A percentile compares a stretch with the other conserved stretches of the same genome.
phyloP scores from a whole-genome alignment of 176 grass and related monocot species.

The Lolium perenne region DNA sequence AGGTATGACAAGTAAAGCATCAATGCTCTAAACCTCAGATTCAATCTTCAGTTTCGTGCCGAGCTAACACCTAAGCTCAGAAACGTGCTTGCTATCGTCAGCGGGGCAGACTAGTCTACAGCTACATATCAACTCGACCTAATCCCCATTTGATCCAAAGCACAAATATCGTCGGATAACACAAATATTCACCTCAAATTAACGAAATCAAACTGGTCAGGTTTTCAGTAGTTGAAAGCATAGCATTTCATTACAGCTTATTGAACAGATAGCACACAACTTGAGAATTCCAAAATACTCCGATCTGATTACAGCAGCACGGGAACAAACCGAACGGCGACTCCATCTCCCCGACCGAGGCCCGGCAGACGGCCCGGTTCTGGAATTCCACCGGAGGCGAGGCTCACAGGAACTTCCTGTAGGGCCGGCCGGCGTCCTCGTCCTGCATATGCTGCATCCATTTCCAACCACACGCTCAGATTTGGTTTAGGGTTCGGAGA shows the following conservation, averaged over 20 bases:
- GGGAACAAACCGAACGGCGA: constrained; percentile 48
- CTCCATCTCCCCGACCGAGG: constrained; percentile 23
- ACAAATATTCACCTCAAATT: constrained; percentile 26
- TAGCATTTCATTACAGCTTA: constrained; percentile 52
- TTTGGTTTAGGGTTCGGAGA: constrained; percentile 41
- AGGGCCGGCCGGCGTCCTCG: constrained; percentile 76
- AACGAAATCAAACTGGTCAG: constrained; percentile 7
- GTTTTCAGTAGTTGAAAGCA: constrained; percentile 22
- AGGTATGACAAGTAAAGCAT: not conserved
- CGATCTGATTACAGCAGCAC: constrained; percentile 46
- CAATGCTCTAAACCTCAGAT: not conserved
- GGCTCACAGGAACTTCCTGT: constrained; percentile 88
- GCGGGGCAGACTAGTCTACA: not conserved
- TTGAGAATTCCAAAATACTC: constrained; percentile 26
- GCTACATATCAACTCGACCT: not conserved
- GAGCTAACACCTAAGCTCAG: not conserved
- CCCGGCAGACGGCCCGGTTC: not conserved
- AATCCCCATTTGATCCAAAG: not conserved
- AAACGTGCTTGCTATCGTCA: not conserved
- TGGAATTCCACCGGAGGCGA: not conserved
- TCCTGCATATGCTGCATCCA: constrained; percentile 98
- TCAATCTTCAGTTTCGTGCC: not conserved
- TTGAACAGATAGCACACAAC: constrained; percentile 28
- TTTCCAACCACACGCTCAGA: constrained; percentile 28
- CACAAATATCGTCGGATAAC: not conserved